Evolutionary conservation across 116 monocot genomes (phyloP).

Genomic region (Dioscorea cayenensis): DNA sequence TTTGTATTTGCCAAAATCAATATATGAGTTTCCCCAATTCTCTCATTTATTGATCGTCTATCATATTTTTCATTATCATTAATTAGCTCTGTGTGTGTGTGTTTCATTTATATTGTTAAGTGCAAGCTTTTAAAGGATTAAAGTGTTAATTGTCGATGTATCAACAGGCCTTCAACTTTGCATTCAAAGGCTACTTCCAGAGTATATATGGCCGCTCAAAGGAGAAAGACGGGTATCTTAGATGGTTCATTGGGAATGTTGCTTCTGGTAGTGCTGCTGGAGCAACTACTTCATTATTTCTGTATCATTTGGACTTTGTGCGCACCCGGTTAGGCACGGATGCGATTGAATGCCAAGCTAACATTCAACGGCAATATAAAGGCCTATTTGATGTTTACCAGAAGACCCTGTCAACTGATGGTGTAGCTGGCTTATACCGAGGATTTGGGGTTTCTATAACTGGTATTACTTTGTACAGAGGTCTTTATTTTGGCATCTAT

Average conservation of each 20-base stretch:
- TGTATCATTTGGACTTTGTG: constrained; percentile 95
- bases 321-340: constrained; percentile 80
- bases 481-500: constrained; percentile 95
- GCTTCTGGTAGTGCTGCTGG: constrained; percentile 97
- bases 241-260: constrained; percentile 73
- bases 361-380: constrained; percentile 54
- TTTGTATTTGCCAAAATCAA: too few relatives aligned
- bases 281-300: constrained; percentile 67
- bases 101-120: too few relatives aligned
- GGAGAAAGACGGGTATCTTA: constrained; percentile 72
- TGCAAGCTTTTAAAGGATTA: too few relatives aligned
- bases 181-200: constrained; percentile 89
- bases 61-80: too few relatives aligned
- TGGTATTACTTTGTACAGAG: constrained; percentile 90
- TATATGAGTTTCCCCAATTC: too few relatives aligned
- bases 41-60: too few relatives aligned
- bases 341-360: constrained; percentile 46
- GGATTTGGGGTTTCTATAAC: constrained; percentile 89
- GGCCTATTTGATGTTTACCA: constrained; percentile 84
- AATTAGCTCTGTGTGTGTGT: too few relatives aligned
- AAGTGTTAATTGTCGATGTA: not conserved
- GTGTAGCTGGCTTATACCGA: constrained; percentile 78
- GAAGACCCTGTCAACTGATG: constrained; percentile 79
- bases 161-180: constrained; percentile 90
- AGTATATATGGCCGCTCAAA: constrained; percentile 59